Evolutionary conservation across 305 asterid species (phyloP).

Genomic region (Plantago coronopus): DNA sequence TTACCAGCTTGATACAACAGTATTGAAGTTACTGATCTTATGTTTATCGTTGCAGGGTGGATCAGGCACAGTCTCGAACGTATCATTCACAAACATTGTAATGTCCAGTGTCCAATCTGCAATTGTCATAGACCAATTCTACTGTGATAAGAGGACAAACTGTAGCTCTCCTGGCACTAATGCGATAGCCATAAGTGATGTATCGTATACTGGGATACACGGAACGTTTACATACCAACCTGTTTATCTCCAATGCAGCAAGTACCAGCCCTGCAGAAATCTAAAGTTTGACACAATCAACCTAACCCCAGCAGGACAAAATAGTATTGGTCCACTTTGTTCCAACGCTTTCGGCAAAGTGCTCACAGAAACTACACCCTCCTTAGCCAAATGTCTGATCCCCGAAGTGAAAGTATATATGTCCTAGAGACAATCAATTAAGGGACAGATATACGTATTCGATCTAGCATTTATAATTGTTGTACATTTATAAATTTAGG

Average conservation of each 20-base stretch:
- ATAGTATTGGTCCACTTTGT: not conserved
- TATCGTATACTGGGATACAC: not conserved
- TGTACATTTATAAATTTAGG: no score
- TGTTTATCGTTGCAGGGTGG: conserved; percentile 11
- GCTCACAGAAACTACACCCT: conserved; percentile 12
- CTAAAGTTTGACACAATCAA: not conserved
- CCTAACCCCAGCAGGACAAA: not conserved
- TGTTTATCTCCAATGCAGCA: conserved; percentile 20
- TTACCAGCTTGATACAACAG: no score
- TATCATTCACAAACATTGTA: conserved; percentile 20
- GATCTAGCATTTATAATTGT: no score
- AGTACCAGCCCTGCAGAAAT: conserved; percentile 11
- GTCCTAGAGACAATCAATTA: no score
- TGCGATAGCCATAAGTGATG: not conserved
- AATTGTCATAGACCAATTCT: conserved; percentile 26
- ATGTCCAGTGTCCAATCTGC: conserved; percentile 21
- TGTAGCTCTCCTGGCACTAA: not conserved
- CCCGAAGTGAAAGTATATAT: no score
- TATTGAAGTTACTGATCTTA: no score
- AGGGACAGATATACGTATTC: no score
- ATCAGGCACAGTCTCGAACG: conserved; percentile 11
- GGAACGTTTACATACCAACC: conserved; percentile 9
- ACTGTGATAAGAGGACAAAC: not conserved
- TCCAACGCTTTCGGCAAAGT: conserved; percentile 22
- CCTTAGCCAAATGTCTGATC: conserved; percentile 18